Evolutionary conservation across 768 basidiomycete genomes (phyloP).

Genomic region (Tricholoma bakamatsutake): DNA sequence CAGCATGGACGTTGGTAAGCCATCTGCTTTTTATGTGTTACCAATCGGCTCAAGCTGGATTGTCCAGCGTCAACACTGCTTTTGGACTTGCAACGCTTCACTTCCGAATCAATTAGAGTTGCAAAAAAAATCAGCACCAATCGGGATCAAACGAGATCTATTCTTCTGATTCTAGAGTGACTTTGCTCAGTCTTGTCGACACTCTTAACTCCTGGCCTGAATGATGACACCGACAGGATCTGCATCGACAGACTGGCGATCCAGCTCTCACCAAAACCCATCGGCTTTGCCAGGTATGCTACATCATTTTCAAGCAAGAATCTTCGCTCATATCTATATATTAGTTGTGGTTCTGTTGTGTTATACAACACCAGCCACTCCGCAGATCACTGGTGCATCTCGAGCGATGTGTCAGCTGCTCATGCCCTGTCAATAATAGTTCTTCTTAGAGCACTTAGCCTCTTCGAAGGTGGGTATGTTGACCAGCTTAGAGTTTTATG

Average conservation of each 20-base stretch:
- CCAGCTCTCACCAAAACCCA: slow-evolving; percentile 25
- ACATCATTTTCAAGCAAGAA: neutral
- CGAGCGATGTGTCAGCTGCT: slow-evolving; percentile 61
- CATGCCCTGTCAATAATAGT: slow-evolving; percentile 63
- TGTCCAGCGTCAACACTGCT: slow-evolving; percentile 41
- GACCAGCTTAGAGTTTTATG: neutral
- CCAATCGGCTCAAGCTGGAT: neutral
- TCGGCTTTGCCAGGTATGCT: slow-evolving; percentile 49
- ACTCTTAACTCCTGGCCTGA: slow-evolving; percentile 66
- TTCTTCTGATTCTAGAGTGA: slow-evolving; percentile 43
- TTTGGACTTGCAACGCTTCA: slow-evolving; percentile 47
- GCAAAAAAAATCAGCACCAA: slow-evolving; percentile 49
- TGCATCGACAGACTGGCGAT: slow-evolving; percentile 56
- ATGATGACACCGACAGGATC: slow-evolving; percentile 62
- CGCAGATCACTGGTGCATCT: slow-evolving; percentile 65
- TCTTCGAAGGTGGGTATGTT: slow-evolving; percentile 53
- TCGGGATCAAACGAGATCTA: slow-evolving; percentile 32
- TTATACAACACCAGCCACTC: slow-evolving; percentile 33
- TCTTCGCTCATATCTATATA: slow-evolving; percentile 1
- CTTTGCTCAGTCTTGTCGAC: slow-evolving; percentile 58
- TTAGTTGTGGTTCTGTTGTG: slow-evolving; percentile 34
- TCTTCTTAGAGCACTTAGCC: slow-evolving; percentile 64
- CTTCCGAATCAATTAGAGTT: slow-evolving; percentile 40
- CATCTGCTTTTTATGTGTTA: neutral
- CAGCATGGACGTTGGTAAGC: slow-evolving; percentile 20